Base-by-base conservation (phyloP, 2,329 filamentous ascomycete species). In the Dactylella cylindrospora region DNA sequence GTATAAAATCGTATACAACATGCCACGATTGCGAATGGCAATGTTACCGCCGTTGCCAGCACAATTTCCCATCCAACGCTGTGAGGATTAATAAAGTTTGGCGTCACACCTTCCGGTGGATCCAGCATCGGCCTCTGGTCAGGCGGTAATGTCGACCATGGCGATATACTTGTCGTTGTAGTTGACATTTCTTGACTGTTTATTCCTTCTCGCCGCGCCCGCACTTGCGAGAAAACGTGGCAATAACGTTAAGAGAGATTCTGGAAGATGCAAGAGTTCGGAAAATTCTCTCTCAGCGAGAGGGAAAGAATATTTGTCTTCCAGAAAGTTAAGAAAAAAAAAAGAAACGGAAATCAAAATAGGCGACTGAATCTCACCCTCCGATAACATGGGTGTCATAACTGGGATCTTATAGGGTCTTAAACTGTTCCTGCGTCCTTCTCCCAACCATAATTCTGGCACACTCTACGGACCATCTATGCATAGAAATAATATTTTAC, bases 141-240 rank as follows among this genome's bases (percentile, higher is more conserved):
- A 47, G 52, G 46, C 33, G 54, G 54, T 46, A 61, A 47, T 36
- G 54, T 61, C 47, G 54, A 52, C 54, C 54, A 61, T 61, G 54
- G 54, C 25, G 54, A 61, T 35, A 61, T 29, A 31, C 54, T 61
- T 2, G 46, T 61, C 28, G 54, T 53, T 13, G 46, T 61, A 26
- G 54, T 47, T 22, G 54, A 61, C 54, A 61, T 61, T 19, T 52
- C 39, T 38, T 12, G 22, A 61, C n/a, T n/a, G n/a, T n/a, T n/a
- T n/a, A n/a, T n/a, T n/a, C n/a, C n/a, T n/a, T n/a, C n/a, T 29
- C 36, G 17, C 10, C 31, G 15, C 29, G 44, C 4, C n/a, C 10
- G 7, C n/a, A 4, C 17, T 23, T 8, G 35, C 23, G n/a, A n/a
- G n/a, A n/a, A n/a, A n/a, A 9, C 25, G 12, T n/a, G 29, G 35